Percentiles rank a stretch among this genome's conserved stretches.
phyloP scores from a whole-genome alignment of 257 asterid genomes.

The Rauvolfia tetraphylla region DNA sequence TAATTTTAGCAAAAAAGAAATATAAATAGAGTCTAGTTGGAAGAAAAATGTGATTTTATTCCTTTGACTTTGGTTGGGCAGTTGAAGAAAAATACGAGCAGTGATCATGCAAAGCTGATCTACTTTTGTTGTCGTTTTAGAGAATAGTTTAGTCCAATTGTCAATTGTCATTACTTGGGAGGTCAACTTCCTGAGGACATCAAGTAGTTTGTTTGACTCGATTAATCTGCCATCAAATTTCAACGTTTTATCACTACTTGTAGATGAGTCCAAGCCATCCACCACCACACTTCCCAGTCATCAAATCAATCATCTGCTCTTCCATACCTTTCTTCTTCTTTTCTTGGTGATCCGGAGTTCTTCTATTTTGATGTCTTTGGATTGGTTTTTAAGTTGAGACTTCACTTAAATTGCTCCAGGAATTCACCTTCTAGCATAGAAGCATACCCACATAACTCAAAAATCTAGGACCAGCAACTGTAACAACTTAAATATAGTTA shows the following conservation, averaged over 20 bases:
- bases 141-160: neutral
- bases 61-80: neutral
- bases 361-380: no score
- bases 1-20: neutral
- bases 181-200: constrained; percentile 7
- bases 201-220: constrained; percentile 6
- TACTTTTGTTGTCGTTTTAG: no score
- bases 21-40: neutral
- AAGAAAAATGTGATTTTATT: neutral
- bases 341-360: no score
- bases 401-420: no score
- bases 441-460: no score
- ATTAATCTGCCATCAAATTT: no score
- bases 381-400: no score
- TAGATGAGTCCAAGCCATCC: constrained; percentile 5
- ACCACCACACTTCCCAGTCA: neutral
- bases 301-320: neutral
- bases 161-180: neutral
- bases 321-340: neutral
- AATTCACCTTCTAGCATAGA: no score
- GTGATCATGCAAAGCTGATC: neutral
- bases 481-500: no score
- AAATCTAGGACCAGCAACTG: no score
- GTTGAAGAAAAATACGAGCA: neutral
- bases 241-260: neutral